These are phyloP conservation scores for Trypanosomatidae sp. DNA, from an alignment of 208 protist species.

Conservation along the genomic window DNA sequence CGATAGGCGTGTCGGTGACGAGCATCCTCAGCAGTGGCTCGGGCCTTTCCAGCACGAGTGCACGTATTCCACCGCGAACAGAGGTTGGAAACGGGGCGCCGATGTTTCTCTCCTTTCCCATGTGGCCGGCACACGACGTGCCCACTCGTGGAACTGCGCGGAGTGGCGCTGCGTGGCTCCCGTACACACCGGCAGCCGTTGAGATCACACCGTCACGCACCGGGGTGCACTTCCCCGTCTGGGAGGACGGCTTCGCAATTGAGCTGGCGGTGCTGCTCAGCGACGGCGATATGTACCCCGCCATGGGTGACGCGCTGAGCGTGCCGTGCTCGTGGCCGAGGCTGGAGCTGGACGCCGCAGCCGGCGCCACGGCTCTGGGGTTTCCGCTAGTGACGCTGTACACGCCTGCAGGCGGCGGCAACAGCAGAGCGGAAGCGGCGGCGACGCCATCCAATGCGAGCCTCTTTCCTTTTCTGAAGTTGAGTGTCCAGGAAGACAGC, in stretches of 20 bases:
- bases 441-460: neutral
- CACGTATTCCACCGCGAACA: conserved; percentile 18
- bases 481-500: conserved; percentile 20
- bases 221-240: conserved; percentile 27
- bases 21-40: conserved; percentile 2
- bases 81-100: conserved; percentile 3
- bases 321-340: conserved; percentile 24
- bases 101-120: conserved; percentile 31
- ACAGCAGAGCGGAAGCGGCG: neutral
- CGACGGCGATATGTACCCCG: conserved; percentile 31
- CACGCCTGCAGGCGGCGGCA: neutral
- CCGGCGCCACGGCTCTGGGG: conserved; percentile 8
- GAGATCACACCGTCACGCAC: conserved; percentile 16
- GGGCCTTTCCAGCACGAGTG: neutral
- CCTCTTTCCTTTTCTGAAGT: conserved; percentile 25
- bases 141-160: neutral
- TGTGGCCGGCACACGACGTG: conserved; percentile 20
- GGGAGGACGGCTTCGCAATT: conserved; percentile 38
- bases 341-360: neutral
- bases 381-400: conserved; percentile 30
- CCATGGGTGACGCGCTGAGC: conserved; percentile 23
- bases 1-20: neutral
- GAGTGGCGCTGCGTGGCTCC: neutral
- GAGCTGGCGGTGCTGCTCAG: conserved; percentile 29
- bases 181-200: conserved; percentile 10